Base-by-base conservation (phyloP, 192 early-diverging fungal genomes). In the Phycomyces blakesleeanus region DNA sequence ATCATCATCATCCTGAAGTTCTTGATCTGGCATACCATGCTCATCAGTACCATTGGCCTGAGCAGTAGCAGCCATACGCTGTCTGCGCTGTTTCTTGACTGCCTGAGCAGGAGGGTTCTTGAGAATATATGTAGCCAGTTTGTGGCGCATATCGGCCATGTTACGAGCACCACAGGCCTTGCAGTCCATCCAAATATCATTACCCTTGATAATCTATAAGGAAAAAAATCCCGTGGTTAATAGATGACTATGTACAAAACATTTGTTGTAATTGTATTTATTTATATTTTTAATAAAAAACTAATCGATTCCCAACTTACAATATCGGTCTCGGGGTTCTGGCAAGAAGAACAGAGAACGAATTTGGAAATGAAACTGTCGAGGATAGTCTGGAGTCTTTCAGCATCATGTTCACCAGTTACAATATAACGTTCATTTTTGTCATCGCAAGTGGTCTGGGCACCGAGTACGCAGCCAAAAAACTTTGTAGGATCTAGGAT, bases 241-340 rank as follows among this genome's bases (percentile, higher is more conserved):
- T 61, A 37, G 64, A 6, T 5, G 39, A 29, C 38, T n/a, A n/a
- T n/a, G 49, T 24, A 20, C 72, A 66, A 29, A 51, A 25, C 29
- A 52, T 22, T 16, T 49, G 38, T 3, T n/a, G n/a, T n/a, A n/a
- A n/a, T n/a, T n/a, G n/a, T n/a, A n/a, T n/a, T n/a, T n/a, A n/a
- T n/a, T n/a, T n/a, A n/a, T n/a, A n/a, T n/a, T n/a, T n/a, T n/a
- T n/a, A n/a, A n/a, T n/a, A n/a, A n/a, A n/a, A n/a, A n/a, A n/a
- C n/a, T n/a, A n/a, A n/a, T n/a, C n/a, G 18, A 6, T 16, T 25
- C 14, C 11, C 14, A 14, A 52, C 78, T 55, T 74, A 91, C 85
- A 65, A 96, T 83, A 73, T 96, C 94, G 10, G 97, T 98, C 76
- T 98, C 97, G n/a, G 97, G 97, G 71, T 95, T 97, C 65, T 83